Percentiles rank a stretch among this genome's conserved stretches.
These are phyloP conservation scores for Fusarium sp. DNA, from an alignment of 2,329 filamentous ascomycete genomes.

Conservation along the genomic window DNA sequence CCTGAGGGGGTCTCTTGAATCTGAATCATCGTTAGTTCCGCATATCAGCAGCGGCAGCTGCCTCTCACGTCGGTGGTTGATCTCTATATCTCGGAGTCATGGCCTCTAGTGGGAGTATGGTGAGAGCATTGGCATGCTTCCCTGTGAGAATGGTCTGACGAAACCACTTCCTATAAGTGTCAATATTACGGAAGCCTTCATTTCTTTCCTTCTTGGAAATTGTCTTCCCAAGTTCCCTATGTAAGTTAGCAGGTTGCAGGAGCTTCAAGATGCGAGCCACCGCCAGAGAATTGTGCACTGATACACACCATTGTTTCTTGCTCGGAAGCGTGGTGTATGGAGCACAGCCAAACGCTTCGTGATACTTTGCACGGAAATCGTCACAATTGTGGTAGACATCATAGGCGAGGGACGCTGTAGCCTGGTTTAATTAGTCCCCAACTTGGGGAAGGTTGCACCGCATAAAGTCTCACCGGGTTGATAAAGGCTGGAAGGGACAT, in stretches of 20 bases:
- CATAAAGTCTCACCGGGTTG: background rate
- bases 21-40: background rate
- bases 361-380: background rate
- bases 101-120: background rate
- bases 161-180: background rate
- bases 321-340: background rate
- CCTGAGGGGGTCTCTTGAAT: background rate
- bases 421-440: background rate
- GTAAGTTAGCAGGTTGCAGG: background rate
- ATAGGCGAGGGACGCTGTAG: background rate
- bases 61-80: background rate
- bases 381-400: background rate
- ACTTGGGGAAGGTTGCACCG: background rate
- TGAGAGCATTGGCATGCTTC: background rate
- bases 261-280: background rate
- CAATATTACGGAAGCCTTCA: background rate
- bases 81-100: background rate
- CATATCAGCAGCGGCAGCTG: background rate
- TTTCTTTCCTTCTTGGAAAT: background rate
- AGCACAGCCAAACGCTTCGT: background rate
- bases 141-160: background rate
- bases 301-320: background rate
- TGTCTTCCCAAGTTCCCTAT: background rate
- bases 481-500: background rate
- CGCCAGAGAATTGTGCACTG: background rate